Percentiles rank a stretch among this genome's conserved stretches.
Evolutionary conservation across 495 filamentous ascomycete species (phyloP).

Genomic region (Talaromyces ruber): DNA sequence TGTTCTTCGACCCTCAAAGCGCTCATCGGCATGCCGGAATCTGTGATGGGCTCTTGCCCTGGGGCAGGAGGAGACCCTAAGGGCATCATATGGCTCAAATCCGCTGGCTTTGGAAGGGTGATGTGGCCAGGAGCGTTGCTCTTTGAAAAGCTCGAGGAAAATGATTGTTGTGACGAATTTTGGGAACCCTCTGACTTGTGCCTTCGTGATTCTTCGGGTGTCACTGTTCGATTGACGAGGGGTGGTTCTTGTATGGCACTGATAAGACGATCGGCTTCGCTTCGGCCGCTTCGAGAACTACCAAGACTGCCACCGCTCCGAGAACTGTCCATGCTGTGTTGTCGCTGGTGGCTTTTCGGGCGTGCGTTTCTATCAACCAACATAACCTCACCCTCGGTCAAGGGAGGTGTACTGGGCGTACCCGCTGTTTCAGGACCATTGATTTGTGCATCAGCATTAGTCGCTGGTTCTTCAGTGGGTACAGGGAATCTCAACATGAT

Average conservation of each 20-base stretch:
- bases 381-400: conserved; percentile 18
- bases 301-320: conserved; percentile 42
- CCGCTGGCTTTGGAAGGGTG: conserved; percentile 15
- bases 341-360: conserved; percentile 6
- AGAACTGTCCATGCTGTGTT: conserved; percentile 40
- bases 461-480: conserved; percentile 13
- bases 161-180: background rate
- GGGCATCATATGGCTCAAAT: conserved; percentile 12
- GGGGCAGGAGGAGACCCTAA: conserved; percentile 15
- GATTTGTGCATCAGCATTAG: background rate
- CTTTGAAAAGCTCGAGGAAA: conserved; percentile 12
- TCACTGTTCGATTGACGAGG: conserved; percentile 29
- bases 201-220: conserved; percentile 8
- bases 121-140: conserved; percentile 9
- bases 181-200: background rate
- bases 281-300: conserved; percentile 48
- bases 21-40: conserved; percentile 30
- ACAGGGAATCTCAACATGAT: conserved; percentile 29
- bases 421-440: background rate
- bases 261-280: conserved; percentile 67
- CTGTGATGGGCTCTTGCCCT: conserved; percentile 29
- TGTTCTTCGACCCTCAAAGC: conserved; percentile 33
- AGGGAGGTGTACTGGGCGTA: background rate
- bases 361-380: conserved; percentile 15
- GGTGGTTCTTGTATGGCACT: conserved; percentile 63